Evolutionary conservation across 2,329 filamentous ascomycete genomes (phyloP).

Genomic region (Microsporum ferrugineum): DNA sequence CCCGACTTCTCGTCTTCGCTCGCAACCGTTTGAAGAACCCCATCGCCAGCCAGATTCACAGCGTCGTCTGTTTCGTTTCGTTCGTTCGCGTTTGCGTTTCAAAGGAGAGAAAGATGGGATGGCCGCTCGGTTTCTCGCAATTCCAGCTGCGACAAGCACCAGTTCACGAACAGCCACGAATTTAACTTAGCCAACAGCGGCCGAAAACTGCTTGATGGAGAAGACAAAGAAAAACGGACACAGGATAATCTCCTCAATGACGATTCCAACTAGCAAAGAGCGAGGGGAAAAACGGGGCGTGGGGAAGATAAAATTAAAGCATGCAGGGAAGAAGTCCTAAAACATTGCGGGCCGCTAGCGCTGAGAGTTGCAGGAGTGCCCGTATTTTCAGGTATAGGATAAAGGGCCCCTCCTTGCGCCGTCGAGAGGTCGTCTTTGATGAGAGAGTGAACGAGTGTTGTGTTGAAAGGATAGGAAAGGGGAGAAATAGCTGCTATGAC

Average conservation of each 20-base stretch:
- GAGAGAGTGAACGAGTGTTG: not conserved
- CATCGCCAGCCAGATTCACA: constrained; percentile 10
- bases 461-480: not conserved
- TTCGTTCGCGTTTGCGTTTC: not conserved
- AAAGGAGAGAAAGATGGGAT: not conserved
- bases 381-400: not conserved
- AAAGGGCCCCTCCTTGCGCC: too few species aligned
- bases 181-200: not conserved
- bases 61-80: not conserved
- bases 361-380: not conserved
- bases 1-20: constrained; percentile 15
- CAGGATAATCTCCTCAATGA: not conserved
- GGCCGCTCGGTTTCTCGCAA: not conserved
- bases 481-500: not conserved
- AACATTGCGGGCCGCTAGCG: not conserved
- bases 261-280: not conserved
- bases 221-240: not conserved
- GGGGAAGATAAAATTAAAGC: constrained; percentile 1
- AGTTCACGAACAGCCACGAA: not conserved
- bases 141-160: not conserved
- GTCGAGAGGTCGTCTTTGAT: not conserved
- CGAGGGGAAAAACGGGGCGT: not conserved
- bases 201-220: not conserved
- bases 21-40: constrained; percentile 19
- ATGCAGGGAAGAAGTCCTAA: not conserved